Conservation (phyloP, 2,329 filamentous ascomycete genomes). For the Chaetomium olivaceum region DNA sequence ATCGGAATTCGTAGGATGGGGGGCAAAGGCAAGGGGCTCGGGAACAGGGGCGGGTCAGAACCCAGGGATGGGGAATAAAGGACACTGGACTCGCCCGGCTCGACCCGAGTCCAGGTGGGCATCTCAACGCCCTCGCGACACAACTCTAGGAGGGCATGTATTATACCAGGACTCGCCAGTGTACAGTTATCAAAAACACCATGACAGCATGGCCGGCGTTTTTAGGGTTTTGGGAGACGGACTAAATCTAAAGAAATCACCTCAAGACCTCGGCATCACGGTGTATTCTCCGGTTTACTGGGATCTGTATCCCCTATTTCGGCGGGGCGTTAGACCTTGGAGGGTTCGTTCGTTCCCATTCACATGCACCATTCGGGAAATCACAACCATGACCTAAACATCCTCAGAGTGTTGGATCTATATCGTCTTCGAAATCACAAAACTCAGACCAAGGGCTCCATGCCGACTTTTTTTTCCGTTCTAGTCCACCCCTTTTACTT, state of each 20-base stretch:
- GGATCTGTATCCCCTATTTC: not conserved
- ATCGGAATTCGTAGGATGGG: slow-evolving; percentile 15
- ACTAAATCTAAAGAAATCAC: slow-evolving; percentile 1
- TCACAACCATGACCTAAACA: not conserved
- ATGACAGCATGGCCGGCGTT: slow-evolving; percentile 27
- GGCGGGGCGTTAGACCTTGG: not conserved
- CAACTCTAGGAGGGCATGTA: slow-evolving; percentile 3
- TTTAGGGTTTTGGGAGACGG: slow-evolving; percentile 18
- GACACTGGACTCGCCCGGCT: not conserved
- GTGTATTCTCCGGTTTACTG: not conserved
- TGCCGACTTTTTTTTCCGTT: not conserved
- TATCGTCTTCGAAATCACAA: not conserved
- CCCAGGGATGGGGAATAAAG: not conserved
- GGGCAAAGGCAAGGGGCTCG: not conserved
- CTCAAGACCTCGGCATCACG: not conserved
- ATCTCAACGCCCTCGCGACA: not conserved
- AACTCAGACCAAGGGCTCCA: not conserved
- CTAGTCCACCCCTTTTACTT: not conserved
- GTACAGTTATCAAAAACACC: slow-evolving; percentile 19
- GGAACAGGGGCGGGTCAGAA: not conserved
- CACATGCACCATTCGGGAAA: not conserved
- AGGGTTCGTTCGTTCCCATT: not conserved
- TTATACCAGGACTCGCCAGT: slow-evolving; percentile 24
- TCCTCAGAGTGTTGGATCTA: not conserved
- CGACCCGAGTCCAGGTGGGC: not conserved